A percentile compares a stretch with the other conserved stretches of the same genome.
phyloP scores from a whole-genome alignment of 768 basidiomycete species.

The Tylopilus cervinicoccineus region DNA sequence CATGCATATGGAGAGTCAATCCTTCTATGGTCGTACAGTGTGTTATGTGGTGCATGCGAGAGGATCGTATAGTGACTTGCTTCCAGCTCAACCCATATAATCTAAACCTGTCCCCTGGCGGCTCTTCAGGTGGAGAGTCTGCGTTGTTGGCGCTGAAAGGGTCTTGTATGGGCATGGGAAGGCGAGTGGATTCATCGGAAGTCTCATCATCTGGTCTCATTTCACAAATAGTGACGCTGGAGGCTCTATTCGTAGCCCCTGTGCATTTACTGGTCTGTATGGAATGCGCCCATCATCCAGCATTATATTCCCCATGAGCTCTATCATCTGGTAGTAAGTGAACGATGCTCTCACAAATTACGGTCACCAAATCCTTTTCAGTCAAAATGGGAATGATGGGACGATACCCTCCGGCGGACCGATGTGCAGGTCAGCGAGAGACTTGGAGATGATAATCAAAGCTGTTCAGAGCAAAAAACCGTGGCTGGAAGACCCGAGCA shows the following conservation, averaged over 20 bases:
- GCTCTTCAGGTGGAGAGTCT: conserved; percentile 52
- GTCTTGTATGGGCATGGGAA: conserved; percentile 42
- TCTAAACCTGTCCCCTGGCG: conserved; percentile 40
- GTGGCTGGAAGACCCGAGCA: conserved; percentile 38
- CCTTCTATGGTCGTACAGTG: conserved; percentile 32
- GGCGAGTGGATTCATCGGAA: conserved; percentile 19
- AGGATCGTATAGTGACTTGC: not conserved
- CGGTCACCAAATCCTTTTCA: conserved; percentile 9
- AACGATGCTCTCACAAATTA: not conserved
- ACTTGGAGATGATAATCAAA: conserved; percentile 20
- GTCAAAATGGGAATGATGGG: conserved; percentile 27
- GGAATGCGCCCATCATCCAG: conserved; percentile 37
- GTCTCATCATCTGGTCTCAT: not conserved
- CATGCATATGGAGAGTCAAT: conserved; percentile 37
- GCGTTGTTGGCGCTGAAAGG: conserved; percentile 46
- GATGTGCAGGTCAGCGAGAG: conserved; percentile 27
- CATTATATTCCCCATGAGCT: conserved; percentile 26
- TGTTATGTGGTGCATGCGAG: not conserved
- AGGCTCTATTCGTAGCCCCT: conserved; percentile 38
- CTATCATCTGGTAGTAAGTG: conserved; percentile 19
- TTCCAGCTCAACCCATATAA: conserved; percentile 44
- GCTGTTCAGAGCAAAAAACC: conserved; percentile 32
- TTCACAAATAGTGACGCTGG: conserved; percentile 27
- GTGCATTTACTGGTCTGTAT: conserved; percentile 36
- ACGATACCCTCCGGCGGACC: conserved; percentile 13